Evolutionary conservation across 257 asterid species (phyloP), one percentile per base, ranked within the genome.

Genomic region (Solanum chaucha): DNA sequence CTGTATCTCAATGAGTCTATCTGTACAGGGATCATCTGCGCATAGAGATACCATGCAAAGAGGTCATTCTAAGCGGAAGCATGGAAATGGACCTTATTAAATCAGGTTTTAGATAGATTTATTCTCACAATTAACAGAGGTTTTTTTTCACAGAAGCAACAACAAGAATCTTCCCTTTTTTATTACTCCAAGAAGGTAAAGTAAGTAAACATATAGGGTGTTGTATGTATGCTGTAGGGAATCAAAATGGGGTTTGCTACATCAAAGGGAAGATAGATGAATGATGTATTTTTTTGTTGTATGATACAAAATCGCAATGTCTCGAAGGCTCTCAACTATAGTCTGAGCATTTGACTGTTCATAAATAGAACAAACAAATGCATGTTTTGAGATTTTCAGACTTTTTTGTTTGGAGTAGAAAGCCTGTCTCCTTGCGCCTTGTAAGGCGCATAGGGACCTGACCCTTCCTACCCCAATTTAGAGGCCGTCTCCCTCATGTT

Each of bases 31-130:
- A 82, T 32, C 78, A 4, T 24, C 22, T 13, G 10, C 22, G 4
- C 24, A 71, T 75, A 73, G 86, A 84, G 58, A 26, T 64, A 28
- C 86, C 34, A 38, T 15, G 77, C n/a, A 64, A 35, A 81, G 86
- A 80, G 88, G 55, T 85, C 65, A 85, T 40, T 77, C 55, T 32
- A 90, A 82, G 83, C 70, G 90, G 59, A 90, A 72, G 3, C 87
- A 81, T 82, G 91, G 91, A 34, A 83, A 78, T 88, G 86, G 82
- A 24, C 24, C 70, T 59, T 86, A 65, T 81, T 17, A 32, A 41
- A 41, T 30, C 36, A n/a, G n/a, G 61, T 41, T 41, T 13, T 40
- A 41, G 26, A 15, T 5, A 41, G 65, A 26, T 78, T 46, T 78
- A 26, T 44, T 24, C 84, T 26, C 64, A 26, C 65, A 44, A 46